Evolutionary conservation across 768 basidiomycete species (phyloP).

Genomic region (Termitomyces sp.): DNA sequence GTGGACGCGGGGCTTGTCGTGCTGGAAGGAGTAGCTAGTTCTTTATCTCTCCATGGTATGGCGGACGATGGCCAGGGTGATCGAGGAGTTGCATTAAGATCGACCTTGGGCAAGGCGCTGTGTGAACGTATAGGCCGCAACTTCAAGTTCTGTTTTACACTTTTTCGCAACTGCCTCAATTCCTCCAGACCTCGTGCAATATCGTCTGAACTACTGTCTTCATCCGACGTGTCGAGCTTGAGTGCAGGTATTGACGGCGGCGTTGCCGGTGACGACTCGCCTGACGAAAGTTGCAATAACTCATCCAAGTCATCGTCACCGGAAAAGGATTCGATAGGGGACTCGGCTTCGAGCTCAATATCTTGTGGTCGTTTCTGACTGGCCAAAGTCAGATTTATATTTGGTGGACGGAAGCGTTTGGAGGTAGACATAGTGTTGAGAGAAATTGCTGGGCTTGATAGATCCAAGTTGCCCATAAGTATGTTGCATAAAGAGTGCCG

Average conservation of each 20-base stretch:
- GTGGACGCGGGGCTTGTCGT: conserved; percentile 40
- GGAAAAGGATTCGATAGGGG: conserved; percentile 24
- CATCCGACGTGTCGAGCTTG: conserved; percentile 25
- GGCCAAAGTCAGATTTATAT: conserved; percentile 37
- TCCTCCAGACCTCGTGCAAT: conserved; percentile 61
- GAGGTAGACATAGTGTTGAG: conserved; percentile 16
- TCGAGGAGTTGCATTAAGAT: conserved; percentile 22
- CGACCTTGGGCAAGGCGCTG: conserved; percentile 42
- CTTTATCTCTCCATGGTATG: conserved; percentile 17
- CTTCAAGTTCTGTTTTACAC: conserved; percentile 70
- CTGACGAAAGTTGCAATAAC: conserved; percentile 33
- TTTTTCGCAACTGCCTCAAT: conserved; percentile 64
- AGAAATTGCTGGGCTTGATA: background rate
- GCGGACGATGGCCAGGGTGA: conserved; percentile 18
- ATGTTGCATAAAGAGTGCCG: background rate
- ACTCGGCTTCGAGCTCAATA: conserved; percentile 31
- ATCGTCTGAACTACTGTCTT: conserved; percentile 46
- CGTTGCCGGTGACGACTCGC: conserved; percentile 25
- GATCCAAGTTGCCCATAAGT: conserved; percentile 4
- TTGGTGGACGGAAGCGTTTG: conserved; percentile 46
- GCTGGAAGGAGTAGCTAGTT: conserved; percentile 24
- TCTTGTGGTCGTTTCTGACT: conserved; percentile 25
- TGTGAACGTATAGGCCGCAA: conserved; percentile 70
- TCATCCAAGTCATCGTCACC: conserved; percentile 28
- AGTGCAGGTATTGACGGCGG: conserved; percentile 28